Evolutionary conservation across 305 asterid genomes (phyloP), one percentile per base, ranked within the genome.

Genomic region (Vinca major): DNA sequence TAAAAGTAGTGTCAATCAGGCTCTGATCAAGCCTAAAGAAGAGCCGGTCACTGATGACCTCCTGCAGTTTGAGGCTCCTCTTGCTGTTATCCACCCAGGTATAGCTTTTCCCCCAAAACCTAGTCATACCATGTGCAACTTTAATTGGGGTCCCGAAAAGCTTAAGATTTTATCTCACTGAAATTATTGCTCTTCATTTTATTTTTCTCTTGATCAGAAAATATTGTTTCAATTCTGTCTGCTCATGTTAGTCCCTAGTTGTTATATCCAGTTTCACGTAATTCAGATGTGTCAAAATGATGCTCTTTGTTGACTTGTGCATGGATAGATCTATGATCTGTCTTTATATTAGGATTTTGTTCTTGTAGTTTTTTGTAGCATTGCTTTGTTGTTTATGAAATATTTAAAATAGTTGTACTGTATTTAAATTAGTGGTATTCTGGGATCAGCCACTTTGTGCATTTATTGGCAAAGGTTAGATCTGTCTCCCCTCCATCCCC

Each of bases 71-170:
- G 75, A 68, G 63, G 68, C 60, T 81, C 89, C 90, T 66, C 19
- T 75, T 75, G 81, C 88, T 71, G 78, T 82, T 70, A 69, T 71
- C 75, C 74, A 52, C 75, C 83, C 88, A 80, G 96, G 98, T 92
- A 76, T 53, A 57, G 41, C 60, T 45, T 64, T 62, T 62, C 63
- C 51, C 33, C 61, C 33, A 61, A 33, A 69, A 68, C 65, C 52
- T 48, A 11, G 52, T 48, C 3, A 48, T 48, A 4, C 52, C 3
- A 17, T 39, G 39, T 39, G 13, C 50, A 5, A 17, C 52, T 11
- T 2, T 2, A 13, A 7, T 26, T 49, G 19, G 19, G 7, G 5
- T 4, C 54, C 16, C 54, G 16, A 16, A 16, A 14, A 13, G 20
- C 54, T 50, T 14, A 50, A 14, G 7, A 12, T 12, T 16, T 17